These are phyloP conservation scores for Punica granatum DNA, from an alignment of 345 rosid species.

Conservation along the genomic window DNA sequence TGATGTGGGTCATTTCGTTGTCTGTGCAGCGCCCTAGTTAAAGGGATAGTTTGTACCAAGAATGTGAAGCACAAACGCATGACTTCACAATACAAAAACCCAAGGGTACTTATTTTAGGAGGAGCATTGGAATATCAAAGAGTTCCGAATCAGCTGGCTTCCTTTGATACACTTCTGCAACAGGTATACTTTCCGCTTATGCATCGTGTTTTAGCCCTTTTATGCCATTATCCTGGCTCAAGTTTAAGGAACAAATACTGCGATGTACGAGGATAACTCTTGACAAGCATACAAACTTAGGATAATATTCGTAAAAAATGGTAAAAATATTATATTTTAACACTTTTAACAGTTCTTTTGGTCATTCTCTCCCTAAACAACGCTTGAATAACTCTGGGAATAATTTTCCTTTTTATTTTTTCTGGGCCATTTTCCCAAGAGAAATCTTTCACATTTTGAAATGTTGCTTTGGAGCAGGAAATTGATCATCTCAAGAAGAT, in stretches of 20 bases:
- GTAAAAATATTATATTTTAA: too few relatives aligned
- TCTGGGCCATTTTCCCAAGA: neutral
- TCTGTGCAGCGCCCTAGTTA: constrained; percentile 58
- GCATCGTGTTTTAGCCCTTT: neutral
- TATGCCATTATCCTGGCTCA: neutral
- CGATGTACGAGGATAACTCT: neutral
- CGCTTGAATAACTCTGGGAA: neutral
- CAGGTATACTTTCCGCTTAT: constrained; percentile 45
- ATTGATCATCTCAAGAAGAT: constrained; percentile 79
- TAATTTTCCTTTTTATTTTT: neutral
- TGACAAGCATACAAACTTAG: neutral
- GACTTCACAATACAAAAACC: constrained; percentile 93
- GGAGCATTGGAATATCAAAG: constrained; percentile 93
- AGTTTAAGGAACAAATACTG: neutral
- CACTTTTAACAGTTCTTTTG: too few relatives aligned
- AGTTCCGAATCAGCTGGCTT: constrained; percentile 75
- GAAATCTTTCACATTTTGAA: neutral
- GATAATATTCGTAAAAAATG: neutral
- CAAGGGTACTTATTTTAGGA: constrained; percentile 75
- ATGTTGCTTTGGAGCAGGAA: constrained; percentile 47
- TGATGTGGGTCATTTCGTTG: neutral
- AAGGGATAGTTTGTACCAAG: constrained; percentile 95
- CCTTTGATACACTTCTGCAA: constrained; percentile 74
- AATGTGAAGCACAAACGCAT: constrained; percentile 97
- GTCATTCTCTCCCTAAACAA: neutral